phyloP scores from a whole-genome alignment of 495 filamentous ascomycete species.

The Daldinia childiae region DNA sequence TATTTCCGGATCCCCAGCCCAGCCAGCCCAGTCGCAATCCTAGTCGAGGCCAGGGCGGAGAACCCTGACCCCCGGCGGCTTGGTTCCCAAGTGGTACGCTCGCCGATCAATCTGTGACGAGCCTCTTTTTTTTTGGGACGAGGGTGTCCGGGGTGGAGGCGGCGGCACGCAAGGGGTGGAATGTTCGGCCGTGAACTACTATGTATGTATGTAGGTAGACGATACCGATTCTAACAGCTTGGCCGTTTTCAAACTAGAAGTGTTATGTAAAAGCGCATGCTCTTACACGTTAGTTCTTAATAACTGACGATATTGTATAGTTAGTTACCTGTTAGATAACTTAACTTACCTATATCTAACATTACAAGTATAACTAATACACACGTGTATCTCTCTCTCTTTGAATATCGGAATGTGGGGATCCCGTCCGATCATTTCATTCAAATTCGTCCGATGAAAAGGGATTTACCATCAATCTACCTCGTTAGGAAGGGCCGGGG shows the following conservation, averaged over 20 bases:
- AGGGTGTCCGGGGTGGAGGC: slow-evolving; percentile 15
- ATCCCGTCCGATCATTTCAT: not conserved
- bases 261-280: not conserved
- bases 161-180: not conserved
- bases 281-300: not conserved
- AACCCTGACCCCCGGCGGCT: slow-evolving; percentile 26
- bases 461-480: not conserved
- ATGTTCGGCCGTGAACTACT: slow-evolving; percentile 7
- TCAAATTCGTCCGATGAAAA: slow-evolving; percentile 1
- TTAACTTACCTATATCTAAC: too few relatives aligned
- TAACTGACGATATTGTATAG: not conserved
- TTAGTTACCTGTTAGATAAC: too few relatives aligned
- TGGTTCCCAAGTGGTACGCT: slow-evolving; percentile 12
- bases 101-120: slow-evolving; percentile 38
- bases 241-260: slow-evolving; percentile 31
- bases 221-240: slow-evolving; percentile 9
- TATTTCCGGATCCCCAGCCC: slow-evolving; percentile 14
- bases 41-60: slow-evolving; percentile 15
- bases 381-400: not conserved
- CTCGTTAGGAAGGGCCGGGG: slow-evolving; percentile 2
- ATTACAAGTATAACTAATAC: too few relatives aligned
- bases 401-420: not conserved
- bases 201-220: too few relatives aligned
- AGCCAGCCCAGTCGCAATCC: slow-evolving; percentile 14
- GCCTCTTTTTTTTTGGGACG: slow-evolving; percentile 2